Evolutionary conservation across 768 basidiomycete genomes (phyloP), one percentile per base, ranked within the genome.

Genomic region (Lactarius quietus): DNA sequence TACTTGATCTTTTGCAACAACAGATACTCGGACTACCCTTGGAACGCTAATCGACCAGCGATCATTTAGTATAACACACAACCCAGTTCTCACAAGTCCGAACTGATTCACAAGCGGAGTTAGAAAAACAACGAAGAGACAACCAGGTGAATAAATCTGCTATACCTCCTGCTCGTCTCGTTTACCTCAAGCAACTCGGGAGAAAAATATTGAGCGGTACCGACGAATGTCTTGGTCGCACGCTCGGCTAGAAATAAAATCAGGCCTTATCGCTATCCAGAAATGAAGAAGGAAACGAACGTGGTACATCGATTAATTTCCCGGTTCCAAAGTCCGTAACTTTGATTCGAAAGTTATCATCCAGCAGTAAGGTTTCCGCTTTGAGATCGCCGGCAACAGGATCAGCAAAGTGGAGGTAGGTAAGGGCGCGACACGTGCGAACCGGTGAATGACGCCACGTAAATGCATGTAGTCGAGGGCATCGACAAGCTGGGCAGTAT

Each of bases 301-400:
- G 76, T 59, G 78, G 80, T 23, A 81, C 73, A 66, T 87, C 85
- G 38, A 87, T 77, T 67, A 91, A 79, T 76, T 91, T 90, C 23
- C 93, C 93, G 5, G 93, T 95, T 7, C 97, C 97, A 76, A 98
- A 98, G 75, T 99, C 97, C 18, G 94, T 92, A n/a, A 99, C 84
- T 75, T 94, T 96, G 73, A 97, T 86, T 61, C 93, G 86, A 77
- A 88, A 91, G 18, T 87, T 83, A 39, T 83, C 83, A 70, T 96
- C 94, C n/a, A 99, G 81, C 10, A 99, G 81, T 35, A 98, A 81
- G 74, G 98, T 98, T 76, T 91, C 90, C 12, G 90, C 90, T 74
- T 92, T 92, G 36, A 92, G 80, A 73, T 92, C 90, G 62, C 87
- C 87, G 74, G 57, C 26, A 52, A 36, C 31, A 52, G 59, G 65